These are phyloP conservation scores for Cyclotella atomus DNA, from an alignment of 108 stramenopile species.

Conservation along the genomic window DNA sequence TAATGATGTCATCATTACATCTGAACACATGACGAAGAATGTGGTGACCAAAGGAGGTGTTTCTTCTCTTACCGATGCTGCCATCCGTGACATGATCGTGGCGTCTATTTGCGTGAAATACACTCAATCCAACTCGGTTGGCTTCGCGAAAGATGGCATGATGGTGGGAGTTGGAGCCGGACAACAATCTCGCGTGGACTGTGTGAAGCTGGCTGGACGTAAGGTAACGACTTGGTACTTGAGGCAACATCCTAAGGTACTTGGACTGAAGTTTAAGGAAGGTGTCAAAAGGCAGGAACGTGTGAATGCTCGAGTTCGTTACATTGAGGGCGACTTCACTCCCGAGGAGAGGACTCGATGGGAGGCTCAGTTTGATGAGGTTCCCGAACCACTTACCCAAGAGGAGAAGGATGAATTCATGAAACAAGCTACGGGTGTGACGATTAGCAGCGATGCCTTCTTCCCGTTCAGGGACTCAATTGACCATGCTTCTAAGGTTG, in stretches of 20 bases:
- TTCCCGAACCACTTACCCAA: constrained; percentile 88
- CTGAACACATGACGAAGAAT: constrained; percentile 74
- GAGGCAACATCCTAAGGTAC: constrained; percentile 97
- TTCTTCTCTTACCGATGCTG: constrained; percentile 76
- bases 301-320: constrained; percentile 98
- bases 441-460: constrained; percentile 96
- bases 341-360: constrained; percentile 89
- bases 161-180: constrained; percentile 99
- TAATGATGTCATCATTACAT: constrained; percentile 87
- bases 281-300: constrained; percentile 97
- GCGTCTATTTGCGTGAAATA: constrained; percentile 98
- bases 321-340: constrained; percentile 98
- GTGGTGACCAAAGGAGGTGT: constrained; percentile 67
- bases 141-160: constrained; percentile 97
- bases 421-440: constrained; percentile 79
- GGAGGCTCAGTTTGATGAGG: constrained; percentile 85
- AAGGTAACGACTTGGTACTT: constrained; percentile 97
- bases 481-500: constrained; percentile 97
- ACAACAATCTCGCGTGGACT: constrained; percentile 99
- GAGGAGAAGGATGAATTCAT: constrained; percentile 94
- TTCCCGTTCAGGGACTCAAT: constrained; percentile 99
- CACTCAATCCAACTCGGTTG: constrained; percentile 97
- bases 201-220: constrained; percentile 98
- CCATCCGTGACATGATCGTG: constrained; percentile 95
- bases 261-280: constrained; percentile 91